Conservation (phyloP, 345 rosid genomes). For the Eucalyptus brandiana region DNA sequence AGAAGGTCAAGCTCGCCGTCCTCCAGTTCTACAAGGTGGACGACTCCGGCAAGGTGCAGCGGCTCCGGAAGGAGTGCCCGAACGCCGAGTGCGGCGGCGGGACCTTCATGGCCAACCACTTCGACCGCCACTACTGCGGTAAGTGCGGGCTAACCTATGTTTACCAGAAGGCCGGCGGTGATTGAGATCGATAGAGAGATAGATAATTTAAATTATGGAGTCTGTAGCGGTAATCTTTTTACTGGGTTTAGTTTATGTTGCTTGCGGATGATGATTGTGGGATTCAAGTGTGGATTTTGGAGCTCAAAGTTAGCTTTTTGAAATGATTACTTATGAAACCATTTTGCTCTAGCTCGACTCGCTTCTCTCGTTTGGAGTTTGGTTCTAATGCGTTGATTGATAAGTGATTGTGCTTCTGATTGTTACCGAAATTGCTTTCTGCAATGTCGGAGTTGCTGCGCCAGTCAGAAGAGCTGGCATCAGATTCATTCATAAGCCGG, state of each 20-base stretch:
- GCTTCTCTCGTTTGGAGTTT: not conserved
- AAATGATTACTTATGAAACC: not conserved
- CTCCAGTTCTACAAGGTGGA: slow-evolving; percentile 62
- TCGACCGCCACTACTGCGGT: slow-evolving; percentile 68
- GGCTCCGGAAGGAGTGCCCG: slow-evolving; percentile 63
- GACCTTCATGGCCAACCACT: slow-evolving; percentile 63
- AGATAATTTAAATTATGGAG: not conserved
- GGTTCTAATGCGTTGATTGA: not conserved
- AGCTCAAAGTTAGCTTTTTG: not conserved
- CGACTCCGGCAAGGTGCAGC: slow-evolving; percentile 48
- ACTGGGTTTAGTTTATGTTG: not conserved
- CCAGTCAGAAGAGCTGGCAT: not conserved
- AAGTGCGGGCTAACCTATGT: slow-evolving; percentile 66
- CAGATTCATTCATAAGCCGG: not conserved
- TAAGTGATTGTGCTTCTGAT: not conserved
- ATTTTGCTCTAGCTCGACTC: not conserved
- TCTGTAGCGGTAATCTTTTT: not conserved
- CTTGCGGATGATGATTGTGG: not conserved
- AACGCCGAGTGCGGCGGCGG: slow-evolving; percentile 56
- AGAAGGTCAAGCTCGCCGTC: slow-evolving; percentile 61
- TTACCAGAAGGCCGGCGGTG: slow-evolving; percentile 58
- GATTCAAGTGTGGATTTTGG: not conserved
- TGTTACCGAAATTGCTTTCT: not conserved
- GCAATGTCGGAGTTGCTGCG: not conserved
- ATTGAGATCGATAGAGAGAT: not conserved